phyloP scores from a whole-genome alignment of 75 land plant genomes.

The Pinus taeda region DNA sequence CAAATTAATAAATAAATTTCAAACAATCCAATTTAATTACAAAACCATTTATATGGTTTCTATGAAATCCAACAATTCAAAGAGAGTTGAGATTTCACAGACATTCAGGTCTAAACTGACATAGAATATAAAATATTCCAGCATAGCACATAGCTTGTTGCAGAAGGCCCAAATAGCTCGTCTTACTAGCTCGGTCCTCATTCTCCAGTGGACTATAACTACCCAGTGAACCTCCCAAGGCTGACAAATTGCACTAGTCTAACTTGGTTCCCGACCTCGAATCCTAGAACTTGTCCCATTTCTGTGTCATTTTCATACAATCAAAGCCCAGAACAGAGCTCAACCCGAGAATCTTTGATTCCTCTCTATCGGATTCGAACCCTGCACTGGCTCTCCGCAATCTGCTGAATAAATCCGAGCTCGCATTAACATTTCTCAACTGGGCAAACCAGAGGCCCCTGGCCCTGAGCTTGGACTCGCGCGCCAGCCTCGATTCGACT shows the following conservation, averaged over 20 bases:
- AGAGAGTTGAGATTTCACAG: no score
- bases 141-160: conserved; percentile 3
- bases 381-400: not conserved
- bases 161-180: not conserved
- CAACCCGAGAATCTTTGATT: no score
- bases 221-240: not conserved
- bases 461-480: conserved; percentile 41
- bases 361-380: not conserved
- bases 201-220: not conserved
- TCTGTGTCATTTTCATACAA: not conserved
- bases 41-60: no score
- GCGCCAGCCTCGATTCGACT: conserved; percentile 49
- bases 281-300: not conserved
- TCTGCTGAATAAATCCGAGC: no score
- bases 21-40: no score
- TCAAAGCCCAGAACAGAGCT: not conserved
- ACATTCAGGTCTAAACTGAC: no score
- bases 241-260: not conserved
- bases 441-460: not conserved
- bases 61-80: no score
- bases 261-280: no score
- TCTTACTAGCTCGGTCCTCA: not conserved
- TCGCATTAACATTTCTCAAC: no score
- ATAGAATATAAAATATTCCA: no score
- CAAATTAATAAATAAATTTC: no score